Evolutionary conservation across 2,329 filamentous ascomycete genomes (phyloP).

Genomic region (Thelonectria rubi): DNA sequence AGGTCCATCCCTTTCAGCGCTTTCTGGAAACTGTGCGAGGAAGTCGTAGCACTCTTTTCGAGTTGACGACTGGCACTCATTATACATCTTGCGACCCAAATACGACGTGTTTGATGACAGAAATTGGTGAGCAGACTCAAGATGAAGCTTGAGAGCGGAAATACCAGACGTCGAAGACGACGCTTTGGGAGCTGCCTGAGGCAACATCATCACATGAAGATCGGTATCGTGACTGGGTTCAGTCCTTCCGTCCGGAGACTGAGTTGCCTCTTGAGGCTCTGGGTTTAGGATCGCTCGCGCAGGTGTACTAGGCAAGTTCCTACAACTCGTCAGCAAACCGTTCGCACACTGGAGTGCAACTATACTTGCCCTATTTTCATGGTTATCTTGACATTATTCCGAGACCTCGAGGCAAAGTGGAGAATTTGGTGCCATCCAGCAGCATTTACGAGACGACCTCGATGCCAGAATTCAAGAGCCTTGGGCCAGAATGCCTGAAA

Average conservation of each 20-base stretch:
- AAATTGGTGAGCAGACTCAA: constrained; percentile 42
- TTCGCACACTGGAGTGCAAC: neutral
- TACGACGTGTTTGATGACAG: constrained; percentile 40
- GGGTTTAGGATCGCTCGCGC: constrained; percentile 28
- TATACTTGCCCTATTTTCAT: constrained; percentile 36
- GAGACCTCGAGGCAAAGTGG: constrained; percentile 37
- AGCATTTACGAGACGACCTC: constrained; percentile 42
- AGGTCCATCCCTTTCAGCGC: constrained; percentile 36
- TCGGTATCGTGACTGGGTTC: constrained; percentile 10
- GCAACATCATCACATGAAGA: constrained; percentile 36
- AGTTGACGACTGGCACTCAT: constrained; percentile 34
- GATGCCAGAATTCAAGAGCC: constrained; percentile 49
- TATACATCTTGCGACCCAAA: constrained; percentile 43
- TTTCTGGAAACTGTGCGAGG: constrained; percentile 34
- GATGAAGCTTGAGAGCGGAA: constrained; percentile 34
- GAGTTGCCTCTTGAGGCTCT: constrained; percentile 21
- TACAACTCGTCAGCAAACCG: neutral
- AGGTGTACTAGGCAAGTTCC: constrained; percentile 27
- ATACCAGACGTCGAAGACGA: constrained; percentile 2
- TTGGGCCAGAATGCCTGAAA: constrained; percentile 56
- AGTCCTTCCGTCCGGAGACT: constrained; percentile 15
- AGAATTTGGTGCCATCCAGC: constrained; percentile 45
- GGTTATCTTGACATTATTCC: constrained; percentile 35
- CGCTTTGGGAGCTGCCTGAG: constrained; percentile 1
- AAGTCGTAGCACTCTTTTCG: constrained; percentile 37